A percentile compares a stretch with the other conserved stretches of the same genome.
phyloP scores from a whole-genome alignment of 495 filamentous ascomycete species.

The Aspergillus diversus region DNA sequence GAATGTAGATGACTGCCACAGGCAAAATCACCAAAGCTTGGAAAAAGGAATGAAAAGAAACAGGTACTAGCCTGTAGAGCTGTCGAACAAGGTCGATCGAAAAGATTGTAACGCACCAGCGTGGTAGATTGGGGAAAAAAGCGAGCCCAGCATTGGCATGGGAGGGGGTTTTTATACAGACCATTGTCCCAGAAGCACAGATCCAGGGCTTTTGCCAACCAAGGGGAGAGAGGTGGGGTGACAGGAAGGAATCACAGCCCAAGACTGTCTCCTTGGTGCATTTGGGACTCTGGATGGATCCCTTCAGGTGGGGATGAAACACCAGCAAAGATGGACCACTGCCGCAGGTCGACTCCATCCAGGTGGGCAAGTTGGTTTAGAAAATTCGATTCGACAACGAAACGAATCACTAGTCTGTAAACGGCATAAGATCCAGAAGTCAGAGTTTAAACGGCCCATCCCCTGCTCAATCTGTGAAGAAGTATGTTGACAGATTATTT shows the following conservation, averaged over 20 bases:
- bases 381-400: conserved; percentile 16
- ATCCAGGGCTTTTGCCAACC: conserved; percentile 12
- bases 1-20: conserved; percentile 43
- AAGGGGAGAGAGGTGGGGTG: conserved; percentile 15
- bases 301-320: conserved; percentile 18
- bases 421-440: neutral
- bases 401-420: neutral
- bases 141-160: conserved; percentile 17
- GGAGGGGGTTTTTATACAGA: conserved; percentile 26
- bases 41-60: conserved; percentile 39
- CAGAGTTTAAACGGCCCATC: conserved; percentile 5
- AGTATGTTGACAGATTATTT: conserved; percentile 9
- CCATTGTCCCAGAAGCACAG: conserved; percentile 5
- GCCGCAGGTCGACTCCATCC: neutral
- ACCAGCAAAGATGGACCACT: conserved; percentile 6
- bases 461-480: conserved; percentile 3
- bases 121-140: conserved; percentile 24
- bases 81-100: conserved; percentile 34
- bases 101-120: conserved; percentile 33
- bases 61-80: conserved; percentile 39
- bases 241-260: conserved; percentile 9
- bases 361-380: neutral
- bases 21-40: conserved; percentile 33
- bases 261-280: conserved; percentile 5
- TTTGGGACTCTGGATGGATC: conserved; percentile 14